Base-by-base conservation (phyloP, 2,329 filamentous ascomycete species). In the Talaromyces sp. region DNA sequence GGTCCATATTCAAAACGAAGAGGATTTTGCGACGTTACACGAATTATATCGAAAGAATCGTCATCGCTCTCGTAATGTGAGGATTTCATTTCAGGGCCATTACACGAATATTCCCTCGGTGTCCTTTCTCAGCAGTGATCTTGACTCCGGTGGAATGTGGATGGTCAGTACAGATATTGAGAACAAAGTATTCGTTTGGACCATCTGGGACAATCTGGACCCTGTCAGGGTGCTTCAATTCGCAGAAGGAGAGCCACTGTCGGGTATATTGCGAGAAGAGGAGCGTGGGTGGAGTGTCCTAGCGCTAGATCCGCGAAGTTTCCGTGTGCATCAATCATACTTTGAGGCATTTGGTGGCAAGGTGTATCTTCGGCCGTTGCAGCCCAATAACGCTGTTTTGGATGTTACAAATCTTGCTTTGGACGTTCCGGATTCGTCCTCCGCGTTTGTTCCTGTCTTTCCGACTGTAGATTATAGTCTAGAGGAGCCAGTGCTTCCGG, bases 131-230 rank as follows among this genome's bases (percentile, higher is more conserved):
- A 88, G 88, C 67, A 85, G 79, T 43, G 81, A 82, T 16, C 76
- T 84, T 47, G 86, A 88, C 68, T 78, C 81, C 0, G 76, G 81
- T 31, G 86, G 84, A 5, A 77, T 78, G 61, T 88, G 84, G 83
- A 80, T 89, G 61, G 72, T 85, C 33, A 85, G 84, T 62, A 84
- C 82, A 11, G 84, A 85, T 67, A 87, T 89, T 54, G 72, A 78
- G 41, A 84, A 85, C 31, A 74, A 75, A 24, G 76, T 82, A 1
- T 72, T 81, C 22, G 69, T 85, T 6, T 86, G 84, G 82, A 79
- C 83, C 11, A 72, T 82, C 14, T 82, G 81, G 81, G 74, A 78
- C 19, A 69, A 67, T 27, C 67, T 73, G 22, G 64, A 47, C 54
- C 77, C 70, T n/a, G 72, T 72, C 33, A 70, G 71, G 33, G 62